Evolutionary conservation across 2,329 filamentous ascomycete species (phyloP).

Genomic region (Botrytis deweyae): DNA sequence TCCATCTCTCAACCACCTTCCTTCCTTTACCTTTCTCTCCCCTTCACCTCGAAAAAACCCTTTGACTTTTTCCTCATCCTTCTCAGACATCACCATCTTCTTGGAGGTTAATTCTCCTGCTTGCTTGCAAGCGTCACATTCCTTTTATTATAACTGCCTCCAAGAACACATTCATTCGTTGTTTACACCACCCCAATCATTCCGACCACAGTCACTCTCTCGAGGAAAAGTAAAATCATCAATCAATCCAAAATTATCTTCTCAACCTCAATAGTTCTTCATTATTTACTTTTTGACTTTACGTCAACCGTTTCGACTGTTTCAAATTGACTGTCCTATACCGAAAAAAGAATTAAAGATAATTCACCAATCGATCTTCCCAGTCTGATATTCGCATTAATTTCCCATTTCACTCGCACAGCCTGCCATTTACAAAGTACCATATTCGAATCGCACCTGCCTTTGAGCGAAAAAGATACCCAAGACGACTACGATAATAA

Average conservation of each 20-base stretch:
- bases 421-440: background rate
- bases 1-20: conserved; percentile 19
- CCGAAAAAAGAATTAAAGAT: conserved; percentile 1
- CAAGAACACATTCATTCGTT: conserved; percentile 44
- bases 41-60: conserved; percentile 26
- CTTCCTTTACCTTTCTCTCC: conserved; percentile 23
- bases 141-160: conserved; percentile 42
- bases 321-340: background rate
- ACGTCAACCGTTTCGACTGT: background rate
- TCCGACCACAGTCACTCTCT: conserved; percentile 41
- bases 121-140: conserved; percentile 60
- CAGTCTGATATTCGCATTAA: background rate
- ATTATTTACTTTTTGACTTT: background rate
- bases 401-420: background rate
- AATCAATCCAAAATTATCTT: background rate
- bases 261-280: background rate
- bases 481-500: background rate
- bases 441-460: conserved; percentile 27
- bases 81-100: conserved; percentile 29
- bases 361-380: conserved; percentile 4
- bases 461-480: conserved; percentile 9
- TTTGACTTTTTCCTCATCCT: conserved; percentile 29
- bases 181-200: conserved; percentile 14
- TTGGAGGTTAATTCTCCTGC: conserved; percentile 36
- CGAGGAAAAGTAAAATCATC: conserved; percentile 5